These are phyloP conservation scores for Auriculariales sp. DNA, from an alignment of 768 basidiomycete species.

Conservation along the genomic window DNA sequence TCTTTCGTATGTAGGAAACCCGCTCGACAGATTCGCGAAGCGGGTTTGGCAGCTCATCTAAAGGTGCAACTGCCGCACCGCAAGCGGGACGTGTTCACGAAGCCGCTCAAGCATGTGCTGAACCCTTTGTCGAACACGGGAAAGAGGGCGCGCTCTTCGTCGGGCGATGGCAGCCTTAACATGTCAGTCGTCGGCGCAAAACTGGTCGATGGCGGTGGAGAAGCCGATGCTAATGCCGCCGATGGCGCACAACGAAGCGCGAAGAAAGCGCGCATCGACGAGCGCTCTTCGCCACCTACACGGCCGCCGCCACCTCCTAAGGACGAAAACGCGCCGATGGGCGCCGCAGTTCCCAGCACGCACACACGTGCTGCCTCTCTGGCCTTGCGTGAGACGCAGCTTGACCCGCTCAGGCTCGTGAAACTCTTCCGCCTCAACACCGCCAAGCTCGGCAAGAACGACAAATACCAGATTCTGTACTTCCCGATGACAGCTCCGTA, in stretches of 20 bases:
- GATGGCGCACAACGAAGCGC: slow-evolving; percentile 6
- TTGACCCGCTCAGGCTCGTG: slow-evolving; percentile 22
- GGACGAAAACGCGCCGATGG: slow-evolving; percentile 3
- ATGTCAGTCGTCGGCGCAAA: no score
- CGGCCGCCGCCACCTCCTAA: no score
- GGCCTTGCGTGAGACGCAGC: neutral
- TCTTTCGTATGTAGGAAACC: slow-evolving; percentile 1
- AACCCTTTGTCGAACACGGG: slow-evolving; percentile 4
- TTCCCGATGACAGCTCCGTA: slow-evolving; percentile 62
- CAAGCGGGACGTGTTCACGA: slow-evolving; percentile 9
- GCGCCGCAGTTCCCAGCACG: neutral
- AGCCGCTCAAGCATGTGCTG: slow-evolving; percentile 5
- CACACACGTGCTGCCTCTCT: neutral
- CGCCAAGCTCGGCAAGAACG: slow-evolving; percentile 23
- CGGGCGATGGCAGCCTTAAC: no score
- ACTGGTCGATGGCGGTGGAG: no score
- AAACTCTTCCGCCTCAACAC: slow-evolving; percentile 35
- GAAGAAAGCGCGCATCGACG: neutral
- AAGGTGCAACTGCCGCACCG: neutral
- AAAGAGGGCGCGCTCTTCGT: neutral
- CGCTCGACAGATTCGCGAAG: neutral
- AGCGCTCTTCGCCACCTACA: no score
- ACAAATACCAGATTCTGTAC: slow-evolving; percentile 70
- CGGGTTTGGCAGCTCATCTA: neutral
- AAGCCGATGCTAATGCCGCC: no score